Base-by-base conservation (phyloP, 768 basidiomycete genomes). In the Lactarius pseudohatsudake region DNA sequence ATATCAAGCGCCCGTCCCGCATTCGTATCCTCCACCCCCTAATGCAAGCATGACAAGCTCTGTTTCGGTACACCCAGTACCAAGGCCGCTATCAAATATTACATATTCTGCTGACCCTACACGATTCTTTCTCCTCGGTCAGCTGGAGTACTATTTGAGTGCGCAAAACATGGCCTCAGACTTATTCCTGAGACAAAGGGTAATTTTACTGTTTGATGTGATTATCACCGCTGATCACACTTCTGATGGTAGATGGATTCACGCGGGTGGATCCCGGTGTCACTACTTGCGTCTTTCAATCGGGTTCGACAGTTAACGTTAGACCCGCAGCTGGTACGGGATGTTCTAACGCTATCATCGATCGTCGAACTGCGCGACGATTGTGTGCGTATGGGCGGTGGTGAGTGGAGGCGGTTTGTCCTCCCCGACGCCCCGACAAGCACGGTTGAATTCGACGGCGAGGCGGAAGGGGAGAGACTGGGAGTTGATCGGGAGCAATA, bases 81-180 rank as follows among this genome's bases (percentile, higher is more conserved):
- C 85, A 2, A 74, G 79, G 22, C 84, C 87, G 4, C 62, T 81
- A 55, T 77, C 84, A 2, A 73, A 74, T 18, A 60, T 86, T 16
- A 71, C 81, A 5, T 87, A 85, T 78, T 81, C 86, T 2, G 74
- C 91, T 15, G 92, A 95, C 72, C 77, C 84, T 28, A 86, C 83
- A 59, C 76, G 86, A 58, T 89, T 82, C 72, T 86, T 84, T 74
- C 79, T 96, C 32, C 82, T 96, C 54, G 88, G 86, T 1, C 91
- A 96, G 76, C 77, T 96, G 60, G 96, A 96, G 77, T 97, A 94
- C 76, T 98, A 96, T 78, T 81, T 98, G 71, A 92, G 93, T 71
- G 81, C 89, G 64, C 88, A 97, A 74, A 97, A 96, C 74, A 81
- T 98, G 79, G 90, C 85, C n/a, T 85, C 87, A 74, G 95, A 98